phyloP scores from a whole-genome alignment of 2,329 filamentous ascomycete species.

The Aspergillus fructus region DNA sequence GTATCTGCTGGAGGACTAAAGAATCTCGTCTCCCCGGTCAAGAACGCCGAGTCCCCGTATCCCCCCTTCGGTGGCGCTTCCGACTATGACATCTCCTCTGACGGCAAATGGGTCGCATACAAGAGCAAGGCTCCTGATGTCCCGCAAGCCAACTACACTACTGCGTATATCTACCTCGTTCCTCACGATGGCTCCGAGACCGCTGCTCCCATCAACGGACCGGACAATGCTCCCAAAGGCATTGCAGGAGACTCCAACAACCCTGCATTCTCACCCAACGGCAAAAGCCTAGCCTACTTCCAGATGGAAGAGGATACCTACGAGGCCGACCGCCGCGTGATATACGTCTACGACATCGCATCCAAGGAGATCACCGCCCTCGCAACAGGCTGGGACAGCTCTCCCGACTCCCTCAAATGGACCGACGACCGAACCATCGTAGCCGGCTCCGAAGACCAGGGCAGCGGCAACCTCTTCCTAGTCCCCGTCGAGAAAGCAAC shows the following conservation, averaged over 20 bases:
- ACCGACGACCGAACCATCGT: slow-evolving; percentile 62
- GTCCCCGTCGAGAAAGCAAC: slow-evolving; percentile 33
- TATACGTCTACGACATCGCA: slow-evolving; percentile 43
- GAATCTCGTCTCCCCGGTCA: slow-evolving; percentile 40
- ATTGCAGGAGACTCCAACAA: slow-evolving; percentile 57
- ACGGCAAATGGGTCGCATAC: slow-evolving; percentile 42
- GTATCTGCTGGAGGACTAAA: slow-evolving; percentile 56
- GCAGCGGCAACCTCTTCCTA: slow-evolving; percentile 47
- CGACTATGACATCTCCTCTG: slow-evolving; percentile 68
- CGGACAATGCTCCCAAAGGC: slow-evolving; percentile 47
- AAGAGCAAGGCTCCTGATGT: slow-evolving; percentile 45
- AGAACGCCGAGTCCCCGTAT: slow-evolving; percentile 46
- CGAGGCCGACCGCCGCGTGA: slow-evolving; percentile 69
- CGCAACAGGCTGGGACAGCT: slow-evolving; percentile 52
- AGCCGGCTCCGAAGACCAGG: slow-evolving; percentile 71
- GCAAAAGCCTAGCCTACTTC: slow-evolving; percentile 70
- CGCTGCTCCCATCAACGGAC: slow-evolving; percentile 44
- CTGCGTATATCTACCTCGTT: slow-evolving; percentile 76
- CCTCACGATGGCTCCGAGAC: slow-evolving; percentile 63
- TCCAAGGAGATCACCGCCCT: slow-evolving; percentile 33
- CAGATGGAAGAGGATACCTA: slow-evolving; percentile 76
- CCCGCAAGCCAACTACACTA: slow-evolving; percentile 63
- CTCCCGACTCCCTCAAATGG: slow-evolving; percentile 53
- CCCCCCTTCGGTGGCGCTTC: slow-evolving; percentile 72
- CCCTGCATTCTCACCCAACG: slow-evolving; percentile 74